phyloP scores from a whole-genome alignment of 2,329 filamentous ascomycete species.

The Fusarium stilboides region DNA sequence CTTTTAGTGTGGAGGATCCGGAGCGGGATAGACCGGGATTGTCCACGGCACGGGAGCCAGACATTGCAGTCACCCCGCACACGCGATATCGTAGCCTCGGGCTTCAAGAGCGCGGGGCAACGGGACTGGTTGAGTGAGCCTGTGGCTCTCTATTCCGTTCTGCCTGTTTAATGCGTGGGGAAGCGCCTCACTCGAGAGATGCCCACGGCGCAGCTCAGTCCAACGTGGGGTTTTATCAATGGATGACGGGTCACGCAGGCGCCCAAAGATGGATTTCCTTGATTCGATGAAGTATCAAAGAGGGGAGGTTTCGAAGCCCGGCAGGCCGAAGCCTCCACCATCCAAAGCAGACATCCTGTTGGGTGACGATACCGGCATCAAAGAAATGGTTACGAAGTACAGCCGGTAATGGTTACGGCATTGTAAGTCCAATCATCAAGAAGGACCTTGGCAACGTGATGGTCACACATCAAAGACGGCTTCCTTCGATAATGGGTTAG shows the following conservation, averaged over 20 bases:
- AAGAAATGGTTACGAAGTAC: conserved; percentile 30
- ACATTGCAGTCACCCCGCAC: conserved; percentile 43
- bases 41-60: conserved; percentile 39
- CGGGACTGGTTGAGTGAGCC: conserved; percentile 45
- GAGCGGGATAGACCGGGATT: conserved; percentile 51
- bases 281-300: conserved; percentile 37
- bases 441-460: conserved; percentile 46
- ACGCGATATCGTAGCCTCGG: conserved; percentile 44
- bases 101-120: conserved; percentile 47
- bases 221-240: conserved; percentile 52
- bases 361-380: conserved; percentile 38
- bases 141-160: conserved; percentile 37
- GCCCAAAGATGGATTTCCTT: conserved; percentile 33
- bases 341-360: conserved; percentile 31
- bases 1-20: conserved; percentile 37
- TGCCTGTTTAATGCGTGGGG: conserved; percentile 37
- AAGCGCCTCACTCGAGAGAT: conserved; percentile 39
- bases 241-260: conserved; percentile 46
- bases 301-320: conserved; percentile 38
- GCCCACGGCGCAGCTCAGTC: conserved; percentile 46
- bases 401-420: conserved; percentile 40
- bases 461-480: conserved; percentile 35
- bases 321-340: conserved; percentile 36
- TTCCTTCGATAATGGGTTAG: conserved; percentile 25
- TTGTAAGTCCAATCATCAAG: conserved; percentile 46